phyloP scores from a whole-genome alignment of 805 yeast genomes.

The Lachancea lanzarotensis region DNA sequence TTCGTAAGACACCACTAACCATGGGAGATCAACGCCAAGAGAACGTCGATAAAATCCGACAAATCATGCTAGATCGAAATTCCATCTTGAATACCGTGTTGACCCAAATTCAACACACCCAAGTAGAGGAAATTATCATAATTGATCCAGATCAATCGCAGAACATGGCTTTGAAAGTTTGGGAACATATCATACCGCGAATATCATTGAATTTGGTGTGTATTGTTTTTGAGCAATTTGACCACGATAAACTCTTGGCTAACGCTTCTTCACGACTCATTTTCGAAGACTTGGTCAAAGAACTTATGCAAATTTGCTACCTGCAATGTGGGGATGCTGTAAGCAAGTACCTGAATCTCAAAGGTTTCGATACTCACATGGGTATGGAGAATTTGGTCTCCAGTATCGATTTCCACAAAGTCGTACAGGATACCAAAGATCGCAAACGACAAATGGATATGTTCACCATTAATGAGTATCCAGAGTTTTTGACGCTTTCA shows the following conservation, averaged over 20 bases:
- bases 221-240: slow-evolving; percentile 29
- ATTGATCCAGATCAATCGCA: slow-evolving; percentile 8
- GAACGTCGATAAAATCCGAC: slow-evolving; percentile 2
- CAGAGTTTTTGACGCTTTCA: slow-evolving; percentile 29
- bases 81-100: slow-evolving; percentile 9
- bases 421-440: slow-evolving; percentile 18
- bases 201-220: slow-evolving; percentile 29
- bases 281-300: slow-evolving; percentile 26
- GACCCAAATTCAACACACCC: slow-evolving; percentile 3
- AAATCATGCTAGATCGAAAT: not conserved
- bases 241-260: slow-evolving; percentile 21
- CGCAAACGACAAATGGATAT: slow-evolving; percentile 21
- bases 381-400: not conserved
- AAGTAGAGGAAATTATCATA: slow-evolving; percentile 16
- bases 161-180: slow-evolving; percentile 24
- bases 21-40: no score
- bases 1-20: no score
- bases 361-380: not conserved
- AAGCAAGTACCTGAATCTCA: not conserved
- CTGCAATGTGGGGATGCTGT: slow-evolving; percentile 18
- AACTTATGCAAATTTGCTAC: slow-evolving; percentile 22
- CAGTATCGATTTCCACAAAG: slow-evolving; percentile 16
- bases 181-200: slow-evolving; percentile 29
- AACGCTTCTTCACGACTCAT: slow-evolving; percentile 21
- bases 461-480: slow-evolving; percentile 27